Evolutionary conservation across 164 flowering plant genomes (phyloP), one percentile per base, ranked within the genome.

Genomic region (Tinospora cordifolia): DNA sequence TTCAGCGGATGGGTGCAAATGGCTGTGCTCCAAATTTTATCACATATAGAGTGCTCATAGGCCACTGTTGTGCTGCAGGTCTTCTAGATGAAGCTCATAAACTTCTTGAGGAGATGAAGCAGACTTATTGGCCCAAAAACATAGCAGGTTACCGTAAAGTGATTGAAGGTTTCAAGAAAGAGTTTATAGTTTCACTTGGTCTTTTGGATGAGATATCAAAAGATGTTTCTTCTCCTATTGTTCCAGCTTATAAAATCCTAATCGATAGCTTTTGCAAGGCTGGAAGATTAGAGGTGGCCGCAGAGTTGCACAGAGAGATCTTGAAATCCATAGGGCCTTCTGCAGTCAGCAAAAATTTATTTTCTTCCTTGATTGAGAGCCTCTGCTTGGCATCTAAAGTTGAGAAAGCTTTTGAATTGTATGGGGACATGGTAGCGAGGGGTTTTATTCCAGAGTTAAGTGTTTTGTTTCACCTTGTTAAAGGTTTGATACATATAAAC

Each of bases 11-110:
- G 97, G 71, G 76, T 41, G 72, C 71, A 38, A 91, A 91, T 76
- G 88, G 96, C 72, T 91, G 97, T 82, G 88, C 97, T 54, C 97
- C 98, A 60, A 88, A 93, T 83, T 86, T 85, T 74, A 74, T 91
- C 41, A 93, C 98, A 0, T 93, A 91, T 74, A 79, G 87, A 75
- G 88, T 91, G 39, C 76, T 93, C 77, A 86, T 93, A 76, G 83
- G 83, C 60, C 94, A 91, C 65, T 88, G 90, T 66, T 90, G 96
- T 81, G 71, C 79, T 54, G 79, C 78, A 63, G 97, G 94, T 26
- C 83, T 83, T 72, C 72, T 88, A 70, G 90, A 93, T 59, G 87
- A 87, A 69, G 94, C 96, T 75, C 78, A 81, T 75, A 66, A 74
- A 49, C 89, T 91, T 75, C 77, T 93, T 65, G 88, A 87, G 78